Evolutionary conservation across 108 stramenopile species (phyloP).

Genomic region (Nitzschia inconspicua): DNA sequence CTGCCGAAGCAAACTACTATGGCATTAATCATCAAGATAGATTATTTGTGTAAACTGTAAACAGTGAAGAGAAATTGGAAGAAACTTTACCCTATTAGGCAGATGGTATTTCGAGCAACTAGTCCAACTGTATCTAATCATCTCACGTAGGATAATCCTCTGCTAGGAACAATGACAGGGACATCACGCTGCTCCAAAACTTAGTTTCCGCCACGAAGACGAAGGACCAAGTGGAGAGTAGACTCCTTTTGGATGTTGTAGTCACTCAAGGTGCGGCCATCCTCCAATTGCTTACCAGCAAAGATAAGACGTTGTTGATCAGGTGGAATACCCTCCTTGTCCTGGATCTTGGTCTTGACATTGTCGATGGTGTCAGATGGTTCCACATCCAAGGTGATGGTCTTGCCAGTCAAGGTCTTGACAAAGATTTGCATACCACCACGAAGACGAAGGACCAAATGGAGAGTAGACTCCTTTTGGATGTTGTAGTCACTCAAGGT

Average conservation of each 20-base stretch:
- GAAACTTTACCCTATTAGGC: too few species aligned
- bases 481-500: slow-evolving; percentile 85
- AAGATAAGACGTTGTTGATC: slow-evolving; percentile 90
- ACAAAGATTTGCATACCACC: slow-evolving; percentile 80
- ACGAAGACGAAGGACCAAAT: slow-evolving; percentile 81
- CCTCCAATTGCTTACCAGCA: slow-evolving; percentile 98
- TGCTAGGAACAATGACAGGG: too few species aligned
- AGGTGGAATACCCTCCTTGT: slow-evolving; percentile 92
- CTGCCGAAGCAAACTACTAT: too few species aligned
- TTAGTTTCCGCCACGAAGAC: slow-evolving; percentile 82
- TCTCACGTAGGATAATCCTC: too few species aligned
- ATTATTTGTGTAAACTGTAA: too few species aligned
- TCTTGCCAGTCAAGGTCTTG: slow-evolving; percentile 92
- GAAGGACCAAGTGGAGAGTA: slow-evolving; percentile 95
- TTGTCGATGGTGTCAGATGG: slow-evolving; percentile 93
- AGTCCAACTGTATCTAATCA: too few species aligned
- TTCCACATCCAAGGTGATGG: slow-evolving; percentile 96
- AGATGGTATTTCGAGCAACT: too few species aligned
- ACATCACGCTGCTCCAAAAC: slow-evolving; percentile 89
- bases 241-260: slow-evolving; percentile 97
- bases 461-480: slow-evolving; percentile 86
- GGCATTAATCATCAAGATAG: too few species aligned
- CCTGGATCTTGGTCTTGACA: slow-evolving; percentile 91
- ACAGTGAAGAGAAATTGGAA: too few species aligned
- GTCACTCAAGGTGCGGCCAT: slow-evolving; percentile 94